Conservation (phyloP, 345 rosid genomes). For the Melastoma malabathricum region DNA sequence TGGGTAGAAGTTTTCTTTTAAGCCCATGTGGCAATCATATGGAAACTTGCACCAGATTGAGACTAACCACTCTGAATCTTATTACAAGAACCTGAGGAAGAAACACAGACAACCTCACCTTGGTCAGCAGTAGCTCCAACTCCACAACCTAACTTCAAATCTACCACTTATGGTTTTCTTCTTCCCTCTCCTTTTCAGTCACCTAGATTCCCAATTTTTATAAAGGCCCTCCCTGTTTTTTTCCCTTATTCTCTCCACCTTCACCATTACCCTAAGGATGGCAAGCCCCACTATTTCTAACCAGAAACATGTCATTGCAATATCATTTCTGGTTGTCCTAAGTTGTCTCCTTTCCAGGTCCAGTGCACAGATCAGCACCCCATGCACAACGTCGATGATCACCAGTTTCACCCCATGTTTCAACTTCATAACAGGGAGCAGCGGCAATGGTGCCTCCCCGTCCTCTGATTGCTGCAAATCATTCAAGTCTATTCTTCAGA, state of each 20-base stretch:
- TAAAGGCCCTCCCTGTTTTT: not conserved
- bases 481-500: conserved; percentile 33
- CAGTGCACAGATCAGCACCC: conserved; percentile 56
- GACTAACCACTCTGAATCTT: no score
- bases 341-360: conserved; percentile 6
- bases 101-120: not conserved
- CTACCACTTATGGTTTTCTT: conserved; percentile 3
- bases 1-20: no score
- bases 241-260: not conserved
- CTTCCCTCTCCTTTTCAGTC: conserved; percentile 2
- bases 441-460: conserved; percentile 39
- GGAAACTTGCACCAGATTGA: no score
- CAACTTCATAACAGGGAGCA: conserved; percentile 70
- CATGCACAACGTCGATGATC: conserved; percentile 70
- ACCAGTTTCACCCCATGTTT: conserved; percentile 72
- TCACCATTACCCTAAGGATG: not conserved
- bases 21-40: no score
- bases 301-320: no score
- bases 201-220: not conserved
- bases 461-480: conserved; percentile 51
- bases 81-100: no score
- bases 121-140: conserved; percentile 15
- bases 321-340: no score
- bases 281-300: no score
- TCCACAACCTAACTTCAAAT: conserved; percentile 8